phyloP scores from a whole-genome alignment of 2,329 filamentous ascomycete genomes.

The Whalleya microplaca region DNA sequence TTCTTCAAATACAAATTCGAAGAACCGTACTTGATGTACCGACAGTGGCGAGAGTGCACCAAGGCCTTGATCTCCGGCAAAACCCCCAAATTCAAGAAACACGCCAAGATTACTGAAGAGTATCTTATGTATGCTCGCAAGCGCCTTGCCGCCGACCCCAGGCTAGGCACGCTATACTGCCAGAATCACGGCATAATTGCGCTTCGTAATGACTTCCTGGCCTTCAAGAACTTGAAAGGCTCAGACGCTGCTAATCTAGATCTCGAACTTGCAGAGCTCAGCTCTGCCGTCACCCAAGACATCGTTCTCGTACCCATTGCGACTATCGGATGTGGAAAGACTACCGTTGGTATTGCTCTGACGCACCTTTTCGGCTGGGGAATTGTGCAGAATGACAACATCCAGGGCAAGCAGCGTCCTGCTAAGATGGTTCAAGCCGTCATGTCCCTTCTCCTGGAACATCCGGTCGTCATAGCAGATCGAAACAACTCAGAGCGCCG shows the following conservation, averaged over 20 bases:
- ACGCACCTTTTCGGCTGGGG: constrained; percentile 87
- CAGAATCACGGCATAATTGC: constrained; percentile 94
- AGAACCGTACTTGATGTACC: constrained; percentile 97
- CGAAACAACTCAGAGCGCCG: constrained; percentile 91
- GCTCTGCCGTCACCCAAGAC: constrained; percentile 61
- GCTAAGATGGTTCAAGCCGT: constrained; percentile 76
- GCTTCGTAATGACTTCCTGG: constrained; percentile 85
- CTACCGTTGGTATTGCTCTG: constrained; percentile 83
- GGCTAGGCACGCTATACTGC: constrained; percentile 72
- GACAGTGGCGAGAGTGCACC: constrained; percentile 97
- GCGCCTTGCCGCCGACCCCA: constrained; percentile 69
- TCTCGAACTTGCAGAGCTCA: constrained; percentile 55
- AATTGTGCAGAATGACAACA: constrained; percentile 96
- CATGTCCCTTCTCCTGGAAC: constrained; percentile 63
- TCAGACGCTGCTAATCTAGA: constrained; percentile 84
- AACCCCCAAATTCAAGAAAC: constrained; percentile 80
- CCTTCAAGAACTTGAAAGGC: constrained; percentile 81
- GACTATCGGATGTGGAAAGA: constrained; percentile 96
- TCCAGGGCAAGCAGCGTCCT: constrained; percentile 77
- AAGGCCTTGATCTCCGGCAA: constrained; percentile 82
- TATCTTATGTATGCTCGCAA: constrained; percentile 83
- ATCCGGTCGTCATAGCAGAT: constrained; percentile 83
- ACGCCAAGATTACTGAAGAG: constrained; percentile 85
- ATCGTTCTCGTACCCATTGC: constrained; percentile 88
- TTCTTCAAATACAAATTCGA: constrained; percentile 99